Base-by-base conservation (phyloP, 2,329 filamentous ascomycete genomes). In the Colletotrichum sublineola region DNA sequence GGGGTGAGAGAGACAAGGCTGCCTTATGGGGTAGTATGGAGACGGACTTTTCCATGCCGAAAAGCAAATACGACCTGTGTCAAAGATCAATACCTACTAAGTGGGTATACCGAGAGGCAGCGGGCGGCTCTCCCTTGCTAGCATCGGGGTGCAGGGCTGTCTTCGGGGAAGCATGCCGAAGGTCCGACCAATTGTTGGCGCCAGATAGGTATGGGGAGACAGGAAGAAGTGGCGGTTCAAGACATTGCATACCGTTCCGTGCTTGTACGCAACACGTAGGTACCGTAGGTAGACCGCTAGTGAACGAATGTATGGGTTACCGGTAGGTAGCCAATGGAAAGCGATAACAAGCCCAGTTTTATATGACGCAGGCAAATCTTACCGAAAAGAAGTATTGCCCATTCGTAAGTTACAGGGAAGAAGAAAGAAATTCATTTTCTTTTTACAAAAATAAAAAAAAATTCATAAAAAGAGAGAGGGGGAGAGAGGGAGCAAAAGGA, bases 221-320 rank as follows among this genome's bases (percentile, higher is more conserved):
- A 38, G 31, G 33, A 15, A 31, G 42, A 48, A n/a, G 31, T 2
- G 15, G 20, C 9, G 20, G 11, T 29, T 57, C 11, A 20, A 57
- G 33, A 57, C 55, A 57, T 40, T 40, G 36, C 60, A 63, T 63
- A 31, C 60, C 44, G 48, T 36, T 8, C 9, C 60, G 38, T 24
- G 46, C 60, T 14, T n/a, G 38, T 20, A 52, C 40, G 24, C 24
- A 29, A 12, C n/a, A 38, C 40, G 60, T 46, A 40, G 46, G 24
- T 24, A 24, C 24, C 24, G 24, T 24, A 24, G 24, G 24, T 24
- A 24, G 24, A 24, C 24, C 24, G 24, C 24, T 24, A 24, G 24
- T 24, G 24, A 24, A 24, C 24, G 24, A 24, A 24, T 24, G 24
- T 24, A 24, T 24, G 24, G 24, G 24, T 24, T 24, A 24, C 24